A percentile compares a stretch with the other conserved stretches of the same genome.
These are phyloP conservation scores for Yamadazyma mexicana DNA, from an alignment of 1,139 yeast species.

Conservation along the genomic window DNA sequence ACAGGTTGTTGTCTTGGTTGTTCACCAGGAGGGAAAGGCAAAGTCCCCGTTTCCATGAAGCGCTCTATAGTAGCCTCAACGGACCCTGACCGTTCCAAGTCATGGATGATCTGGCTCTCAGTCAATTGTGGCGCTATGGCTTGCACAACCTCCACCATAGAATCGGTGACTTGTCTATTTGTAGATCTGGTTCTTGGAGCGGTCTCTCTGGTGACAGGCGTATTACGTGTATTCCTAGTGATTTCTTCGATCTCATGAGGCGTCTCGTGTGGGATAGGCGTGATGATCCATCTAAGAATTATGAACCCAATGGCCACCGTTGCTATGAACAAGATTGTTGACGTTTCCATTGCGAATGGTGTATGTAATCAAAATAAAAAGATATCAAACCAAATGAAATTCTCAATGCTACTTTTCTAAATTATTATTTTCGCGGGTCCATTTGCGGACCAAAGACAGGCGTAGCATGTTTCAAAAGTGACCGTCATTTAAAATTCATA, in stretches of 20 bases:
- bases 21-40: conserved; percentile 66
- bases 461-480: not conserved
- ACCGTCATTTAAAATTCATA: no score
- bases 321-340: conserved; percentile 52
- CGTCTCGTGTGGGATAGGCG: conserved; percentile 46
- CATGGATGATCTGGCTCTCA: conserved; percentile 67
- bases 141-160: conserved; percentile 85
- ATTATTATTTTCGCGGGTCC: not conserved
- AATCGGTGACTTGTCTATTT: conserved; percentile 65
- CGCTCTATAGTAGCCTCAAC: conserved; percentile 79
- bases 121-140: conserved; percentile 77
- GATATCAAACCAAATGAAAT: not conserved
- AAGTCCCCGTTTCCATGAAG: conserved; percentile 59
- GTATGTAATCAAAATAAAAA: no score
- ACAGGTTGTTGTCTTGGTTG: conserved; percentile 9
- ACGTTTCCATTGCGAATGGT: conserved; percentile 44
- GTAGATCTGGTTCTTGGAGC: conserved; percentile 6
- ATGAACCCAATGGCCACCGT: conserved; percentile 53
- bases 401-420: not conserved
- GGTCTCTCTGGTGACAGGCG: conserved; percentile 3
- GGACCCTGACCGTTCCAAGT: conserved; percentile 68
- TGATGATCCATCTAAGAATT: conserved; percentile 60
- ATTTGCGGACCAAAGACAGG: not conserved
- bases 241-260: conserved; percentile 26
- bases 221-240: conserved; percentile 10